Evolutionary conservation across 495 filamentous ascomycete genomes (phyloP).

Genomic region (Xylaria nigripes): DNA sequence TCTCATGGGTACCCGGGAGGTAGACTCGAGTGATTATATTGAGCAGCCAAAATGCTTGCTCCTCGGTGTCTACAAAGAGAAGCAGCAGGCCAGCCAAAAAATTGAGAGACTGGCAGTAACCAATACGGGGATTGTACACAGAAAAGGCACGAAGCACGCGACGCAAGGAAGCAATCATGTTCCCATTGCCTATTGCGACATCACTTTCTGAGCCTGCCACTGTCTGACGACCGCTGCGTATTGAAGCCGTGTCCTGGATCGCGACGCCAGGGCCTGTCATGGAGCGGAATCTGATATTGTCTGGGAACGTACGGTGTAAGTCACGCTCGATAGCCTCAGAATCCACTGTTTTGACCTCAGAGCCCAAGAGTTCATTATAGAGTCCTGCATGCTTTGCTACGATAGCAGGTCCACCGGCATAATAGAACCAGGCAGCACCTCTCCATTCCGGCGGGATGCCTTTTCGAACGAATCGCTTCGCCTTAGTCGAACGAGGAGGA

Average conservation of each 20-base stretch:
- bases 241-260: slow-evolving; percentile 2
- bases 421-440: slow-evolving; percentile 94
- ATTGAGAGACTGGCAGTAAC: slow-evolving; percentile 95
- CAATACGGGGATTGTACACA: slow-evolving; percentile 78
- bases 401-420: slow-evolving; percentile 78
- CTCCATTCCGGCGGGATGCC: slow-evolving; percentile 92
- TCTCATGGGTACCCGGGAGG: slow-evolving; percentile 86
- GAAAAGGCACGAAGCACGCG: slow-evolving; percentile 85
- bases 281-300: slow-evolving; percentile 70
- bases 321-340: slow-evolving; percentile 92
- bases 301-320: slow-evolving; percentile 89
- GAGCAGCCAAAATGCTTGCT: slow-evolving; percentile 90
- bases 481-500: slow-evolving; percentile 68
- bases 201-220: slow-evolving; percentile 11
- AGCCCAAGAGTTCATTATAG: slow-evolving; percentile 60
- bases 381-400: slow-evolving; percentile 63
- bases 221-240: slow-evolving; percentile 27
- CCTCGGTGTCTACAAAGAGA: slow-evolving; percentile 76
- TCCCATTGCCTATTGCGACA: slow-evolving; percentile 52
- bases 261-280: not conserved
- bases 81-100: slow-evolving; percentile 95
- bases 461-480: slow-evolving; percentile 86
- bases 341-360: slow-evolving; percentile 59
- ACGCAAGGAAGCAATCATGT: slow-evolving; percentile 71
- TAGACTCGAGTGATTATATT: slow-evolving; percentile 84